Base-by-base conservation (phyloP, 106 monocot genomes). In the Dendrobium chrysotoxum region DNA sequence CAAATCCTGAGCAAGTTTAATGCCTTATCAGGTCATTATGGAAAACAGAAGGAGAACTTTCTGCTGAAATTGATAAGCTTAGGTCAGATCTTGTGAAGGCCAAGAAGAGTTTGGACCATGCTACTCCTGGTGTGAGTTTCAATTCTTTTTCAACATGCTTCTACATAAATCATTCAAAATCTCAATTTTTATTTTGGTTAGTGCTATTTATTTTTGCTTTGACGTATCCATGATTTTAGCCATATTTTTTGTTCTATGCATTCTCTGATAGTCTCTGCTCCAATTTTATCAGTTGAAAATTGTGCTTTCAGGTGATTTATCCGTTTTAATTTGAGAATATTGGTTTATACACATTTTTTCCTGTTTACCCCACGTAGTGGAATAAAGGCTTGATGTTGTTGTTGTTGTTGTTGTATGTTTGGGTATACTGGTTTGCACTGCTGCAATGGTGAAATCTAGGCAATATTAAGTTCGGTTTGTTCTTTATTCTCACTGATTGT, bases 61-160 rank as follows among this genome's bases (percentile, higher is more conserved):
- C 90, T 81, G 79, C 89, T 80, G 98, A 98, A 81, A 91, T 95
- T 83, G 91, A 98, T 70, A 91, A 86, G 85, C 90, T 95, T 80
- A 92, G 68, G 81, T 86, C 91, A 79, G 95, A 98, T 53, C 82
- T 92, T 79, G 75, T 92, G 41, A 98, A 98, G 82, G 95, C 95
- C 70, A 92, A 95, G 75, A 98, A 98, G 81, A 98, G 89, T 80
- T 86, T 98, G 20, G 95, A 98, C 44, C 92, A 92, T 91, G 98
- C 95, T 66, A 94, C 89, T 35, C 98, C 98, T 80, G 98, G 98
- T 76, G 98, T 98, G 75, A 95, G 98, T 85, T 57, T 28, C 25
- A 39, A 15, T 78, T 53, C 17, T 41, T 16, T n/a, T 66, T 28
- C 17, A 18, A 78, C 50, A 2, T 77, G 26, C 44, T 70, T 70